phyloP scores from a whole-genome alignment of 768 basidiomycete genomes.

The Paxillus ammoniavirescens region DNA sequence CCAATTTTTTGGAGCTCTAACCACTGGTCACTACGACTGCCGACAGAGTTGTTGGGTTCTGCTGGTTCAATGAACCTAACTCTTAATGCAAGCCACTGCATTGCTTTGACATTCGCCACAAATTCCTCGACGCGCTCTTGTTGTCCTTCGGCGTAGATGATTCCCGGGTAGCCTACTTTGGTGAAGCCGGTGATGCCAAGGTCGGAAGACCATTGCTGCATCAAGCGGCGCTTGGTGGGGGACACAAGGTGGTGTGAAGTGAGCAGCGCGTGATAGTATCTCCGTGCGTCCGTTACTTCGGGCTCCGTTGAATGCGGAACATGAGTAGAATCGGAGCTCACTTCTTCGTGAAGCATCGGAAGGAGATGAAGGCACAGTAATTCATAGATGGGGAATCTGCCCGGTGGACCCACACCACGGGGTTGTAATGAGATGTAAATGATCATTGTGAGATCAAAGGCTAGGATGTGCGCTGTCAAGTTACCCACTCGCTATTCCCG shows the following conservation, averaged over 20 bases:
- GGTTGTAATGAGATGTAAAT: background rate
- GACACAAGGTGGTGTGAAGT: constrained; percentile 75
- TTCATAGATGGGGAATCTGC: constrained; percentile 62
- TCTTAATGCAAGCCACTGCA: constrained; percentile 77
- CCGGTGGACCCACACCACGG: background rate
- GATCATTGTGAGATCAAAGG: background rate
- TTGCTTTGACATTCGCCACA: constrained; percentile 61
- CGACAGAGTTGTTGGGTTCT: constrained; percentile 2
- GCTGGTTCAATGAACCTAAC: constrained; percentile 49
- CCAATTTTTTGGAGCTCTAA: constrained; percentile 66
- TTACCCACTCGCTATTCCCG: constrained; percentile 29
- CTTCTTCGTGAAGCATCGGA: constrained; percentile 49
- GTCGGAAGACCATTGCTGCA: constrained; percentile 54
- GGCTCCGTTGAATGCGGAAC: background rate
- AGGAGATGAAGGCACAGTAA: constrained; percentile 57
- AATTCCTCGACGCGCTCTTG: constrained; percentile 58
- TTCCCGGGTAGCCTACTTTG: constrained; percentile 73
- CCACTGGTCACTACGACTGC: constrained; percentile 37
- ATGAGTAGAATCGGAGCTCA: background rate
- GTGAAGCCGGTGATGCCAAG: constrained; percentile 63
- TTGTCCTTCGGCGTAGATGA: constrained; percentile 68
- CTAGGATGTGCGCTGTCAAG: background rate
- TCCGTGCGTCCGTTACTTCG: background rate
- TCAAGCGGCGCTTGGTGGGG: constrained; percentile 56
- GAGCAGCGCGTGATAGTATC: constrained; percentile 56